Evolutionary conservation across 371 early-diverging fungal species (phyloP).

Genomic region (Haplosporangium sp.): DNA sequence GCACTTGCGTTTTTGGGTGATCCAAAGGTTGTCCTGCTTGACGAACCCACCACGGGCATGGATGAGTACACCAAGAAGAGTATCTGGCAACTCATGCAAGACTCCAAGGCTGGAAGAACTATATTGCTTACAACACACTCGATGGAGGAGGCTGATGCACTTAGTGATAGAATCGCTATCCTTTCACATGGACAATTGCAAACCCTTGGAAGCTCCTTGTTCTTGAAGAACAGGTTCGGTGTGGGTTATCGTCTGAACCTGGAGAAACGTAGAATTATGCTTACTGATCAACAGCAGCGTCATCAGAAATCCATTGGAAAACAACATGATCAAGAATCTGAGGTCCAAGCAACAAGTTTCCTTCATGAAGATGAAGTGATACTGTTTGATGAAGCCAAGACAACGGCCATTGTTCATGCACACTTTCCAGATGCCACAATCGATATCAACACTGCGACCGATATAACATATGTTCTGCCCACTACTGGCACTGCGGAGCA

Average conservation of each 20-base stretch:
- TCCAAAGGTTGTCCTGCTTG: conserved; percentile 77
- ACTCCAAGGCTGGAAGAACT: conserved; percentile 68
- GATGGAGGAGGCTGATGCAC: conserved; percentile 81
- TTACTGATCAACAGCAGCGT: conserved; percentile 38
- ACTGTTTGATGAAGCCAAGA: conserved; percentile 32
- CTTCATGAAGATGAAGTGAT: conserved; percentile 10
- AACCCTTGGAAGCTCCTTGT: conserved; percentile 57
- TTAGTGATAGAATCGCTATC: conserved; percentile 74
- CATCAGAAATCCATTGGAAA: not conserved
- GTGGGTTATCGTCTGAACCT: conserved; percentile 58
- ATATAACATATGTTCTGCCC: conserved; percentile 45
- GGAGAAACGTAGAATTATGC: conserved; percentile 53
- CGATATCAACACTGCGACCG: conserved; percentile 40
- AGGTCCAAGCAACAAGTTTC: not conserved
- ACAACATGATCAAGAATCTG: not conserved
- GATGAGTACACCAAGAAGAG: conserved; percentile 73
- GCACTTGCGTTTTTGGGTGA: conserved; percentile 80
- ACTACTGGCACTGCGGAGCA: conserved; percentile 39
- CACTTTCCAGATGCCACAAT: conserved; percentile 52
- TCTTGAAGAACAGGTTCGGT: conserved; percentile 59
- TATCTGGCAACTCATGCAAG: conserved; percentile 76
- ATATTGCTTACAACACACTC: conserved; percentile 77
- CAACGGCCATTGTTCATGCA: conserved; percentile 34
- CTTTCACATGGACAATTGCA: conserved; percentile 70
- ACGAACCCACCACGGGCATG: conserved; percentile 80